Evolutionary conservation across 2,329 filamentous ascomycete species (phyloP).

Genomic region (Hortaea sp.): DNA sequence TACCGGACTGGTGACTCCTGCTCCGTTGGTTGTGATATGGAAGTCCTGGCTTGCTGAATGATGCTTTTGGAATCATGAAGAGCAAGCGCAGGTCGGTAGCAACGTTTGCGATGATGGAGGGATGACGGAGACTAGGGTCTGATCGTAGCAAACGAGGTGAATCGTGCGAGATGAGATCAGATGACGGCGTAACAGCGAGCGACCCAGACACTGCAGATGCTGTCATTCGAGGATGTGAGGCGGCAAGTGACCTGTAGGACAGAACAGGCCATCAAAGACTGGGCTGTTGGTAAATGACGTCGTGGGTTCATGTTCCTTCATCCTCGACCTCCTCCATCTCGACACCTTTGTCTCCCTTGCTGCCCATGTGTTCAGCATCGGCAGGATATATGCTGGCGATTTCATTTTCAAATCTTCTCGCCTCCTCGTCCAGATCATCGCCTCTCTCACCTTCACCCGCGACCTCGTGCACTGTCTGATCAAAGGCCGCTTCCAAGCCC

Average conservation of each 20-base stretch:
- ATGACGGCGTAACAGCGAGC: background rate
- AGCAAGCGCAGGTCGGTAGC: too few relatives aligned
- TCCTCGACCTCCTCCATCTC: constrained; percentile 39
- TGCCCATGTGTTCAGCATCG: constrained; percentile 12
- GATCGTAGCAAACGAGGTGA: background rate
- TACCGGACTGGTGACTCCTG: too few relatives aligned
- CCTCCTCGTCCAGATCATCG: constrained; percentile 30
- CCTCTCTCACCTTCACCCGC: constrained; percentile 22
- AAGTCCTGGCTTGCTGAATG: too few relatives aligned
- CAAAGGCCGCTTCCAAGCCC: constrained; percentile 15
- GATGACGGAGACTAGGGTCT: too few relatives aligned
- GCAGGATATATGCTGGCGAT: constrained; percentile 19
- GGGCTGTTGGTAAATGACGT: too few relatives aligned
- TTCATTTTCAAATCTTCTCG: constrained; percentile 29
- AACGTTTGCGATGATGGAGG: too few relatives aligned
- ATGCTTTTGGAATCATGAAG: too few relatives aligned
- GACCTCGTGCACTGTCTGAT: constrained; percentile 17
- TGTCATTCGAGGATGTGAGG: background rate
- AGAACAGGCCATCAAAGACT: too few relatives aligned
- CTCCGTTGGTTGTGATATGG: too few relatives aligned
- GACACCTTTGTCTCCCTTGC: constrained; percentile 22
- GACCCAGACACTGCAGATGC: background rate
- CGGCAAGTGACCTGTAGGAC: background rate
- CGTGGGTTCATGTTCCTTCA: constrained; percentile 24
- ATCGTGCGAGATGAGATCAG: background rate